Percentiles rank a stretch among this genome's conserved stretches.
Evolutionary conservation across 331 rosid genomes (phyloP).

Genomic region (Rosa hybrid): DNA sequence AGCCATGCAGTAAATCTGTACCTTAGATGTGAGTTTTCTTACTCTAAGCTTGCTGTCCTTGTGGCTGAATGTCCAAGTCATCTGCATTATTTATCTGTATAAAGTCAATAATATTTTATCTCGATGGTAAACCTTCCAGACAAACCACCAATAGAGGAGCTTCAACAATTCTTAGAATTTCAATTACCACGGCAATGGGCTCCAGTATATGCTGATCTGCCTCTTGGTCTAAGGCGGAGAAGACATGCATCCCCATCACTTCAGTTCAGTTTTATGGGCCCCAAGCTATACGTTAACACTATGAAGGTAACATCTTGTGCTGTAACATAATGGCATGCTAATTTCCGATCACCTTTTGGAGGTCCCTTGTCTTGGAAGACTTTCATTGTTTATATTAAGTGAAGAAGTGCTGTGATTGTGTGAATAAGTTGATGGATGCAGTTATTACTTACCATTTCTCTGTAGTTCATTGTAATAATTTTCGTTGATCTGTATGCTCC

Average conservation of each 20-base stretch:
- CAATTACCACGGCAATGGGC: conserved; percentile 96
- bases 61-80: not conserved
- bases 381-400: not conserved
- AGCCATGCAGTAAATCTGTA: conserved; percentile 83
- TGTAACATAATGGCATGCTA: not conserved
- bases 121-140: conserved; percentile 48
- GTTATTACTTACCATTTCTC: not conserved
- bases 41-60: not conserved
- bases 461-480: not conserved
- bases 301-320: conserved; percentile 51
- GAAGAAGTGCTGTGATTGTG: not conserved
- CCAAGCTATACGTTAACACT: conserved; percentile 83
- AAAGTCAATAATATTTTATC: not conserved
- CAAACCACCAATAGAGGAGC: conserved; percentile 88
- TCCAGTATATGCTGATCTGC: conserved; percentile 73
- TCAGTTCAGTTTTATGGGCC: conserved; percentile 76
- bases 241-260: conserved; percentile 54
- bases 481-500: not conserved
- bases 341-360: conserved; percentile 1
- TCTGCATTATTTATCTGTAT: not conserved
- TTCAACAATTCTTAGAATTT: conserved; percentile 81
- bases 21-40: conserved; percentile 63
- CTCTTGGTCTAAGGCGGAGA: conserved; percentile 49
- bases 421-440: not conserved
- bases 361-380: not conserved